Percentiles rank a stretch among this genome's conserved stretches.
phyloP scores from a whole-genome alignment of 371 early-diverging fungal genomes.

The Circinella umbellata region DNA sequence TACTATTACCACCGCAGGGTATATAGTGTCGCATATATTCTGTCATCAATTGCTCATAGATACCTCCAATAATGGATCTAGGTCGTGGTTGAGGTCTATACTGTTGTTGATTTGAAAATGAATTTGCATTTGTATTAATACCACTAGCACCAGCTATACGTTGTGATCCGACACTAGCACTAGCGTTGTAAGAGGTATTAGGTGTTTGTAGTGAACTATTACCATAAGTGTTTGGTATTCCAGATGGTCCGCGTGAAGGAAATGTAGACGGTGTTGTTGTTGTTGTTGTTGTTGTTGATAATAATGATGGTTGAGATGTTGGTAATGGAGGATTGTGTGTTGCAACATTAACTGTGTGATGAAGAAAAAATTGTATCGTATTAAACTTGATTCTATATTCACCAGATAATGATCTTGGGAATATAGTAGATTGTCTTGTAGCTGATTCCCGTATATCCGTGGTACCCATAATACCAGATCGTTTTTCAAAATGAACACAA shows the following conservation, averaged over 20 bases:
- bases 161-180: too few species aligned
- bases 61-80: constrained; percentile 22
- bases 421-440: constrained; percentile 34
- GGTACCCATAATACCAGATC: not conserved
- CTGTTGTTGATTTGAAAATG: not conserved
- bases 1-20: constrained; percentile 5
- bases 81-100: constrained; percentile 2
- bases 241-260: not conserved
- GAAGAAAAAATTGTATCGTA: constrained; percentile 44
- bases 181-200: not conserved
- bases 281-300: not conserved
- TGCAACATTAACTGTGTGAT: constrained; percentile 28
- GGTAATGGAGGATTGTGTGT: not conserved
- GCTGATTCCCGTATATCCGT: constrained; percentile 36
- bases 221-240: too few species aligned
- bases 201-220: not conserved
- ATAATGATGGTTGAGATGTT: not conserved
- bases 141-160: not conserved
- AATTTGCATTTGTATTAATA: not conserved
- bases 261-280: not conserved
- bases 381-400: constrained; percentile 35
- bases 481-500: constrained; percentile 18
- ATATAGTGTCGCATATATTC: constrained; percentile 28
- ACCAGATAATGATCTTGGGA: constrained; percentile 25
- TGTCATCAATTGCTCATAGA: constrained; percentile 25